Base-by-base conservation (phyloP, 139 green algal genomes). In the Ettlia oleoabundans region DNA sequence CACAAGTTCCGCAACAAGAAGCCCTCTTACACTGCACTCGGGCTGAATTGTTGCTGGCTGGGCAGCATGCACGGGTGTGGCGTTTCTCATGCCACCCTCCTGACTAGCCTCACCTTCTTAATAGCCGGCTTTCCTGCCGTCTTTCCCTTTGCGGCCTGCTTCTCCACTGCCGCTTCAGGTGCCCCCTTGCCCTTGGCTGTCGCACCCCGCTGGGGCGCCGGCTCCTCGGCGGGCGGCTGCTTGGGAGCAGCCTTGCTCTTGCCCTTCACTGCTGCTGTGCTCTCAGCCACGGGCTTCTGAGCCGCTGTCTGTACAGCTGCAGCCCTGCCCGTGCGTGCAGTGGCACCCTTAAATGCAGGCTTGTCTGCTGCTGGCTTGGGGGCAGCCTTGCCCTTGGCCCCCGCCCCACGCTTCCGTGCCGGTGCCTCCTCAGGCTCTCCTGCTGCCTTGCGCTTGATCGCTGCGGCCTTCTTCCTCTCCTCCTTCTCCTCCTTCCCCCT, bases 371-470 rank as follows among this genome's bases (percentile, higher is more conserved):
- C n/a, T n/a, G n/a, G 37, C 52, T 78, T 78, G 40, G 22, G n/a
- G n/a, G n/a, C 51, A 3, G 51, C 41, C 38, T 62, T 63, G 35
- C 55, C 43, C 58, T 78, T 63, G 35, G 35, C 43, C 58, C 69
- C 51, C 5, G 52, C 30, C 1, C 18, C 55, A n/a, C 55, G 55
- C 55, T 70, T 67, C 13, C 7, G 10, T 7, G 37, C 6, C 38
- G 66, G 38, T 19, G 7, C 3, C 67, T 5, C 40, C 13, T 40
- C 58, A 19, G 58, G 10, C 58, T 70, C 40, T 21, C 38, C 55
- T 28, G 75, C 75, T 33, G 74, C 74, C 28, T 64, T 37, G 73
- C 52, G 52, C 73, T 69, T 80, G 73, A 30, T 24, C n/a, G 10
- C 64, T 33, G 53, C 22, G 2, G 72, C 37, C 42, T 32, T 28